Base-by-base conservation (phyloP, 495 filamentous ascomycete species). In the Neurospora sp. region DNA sequence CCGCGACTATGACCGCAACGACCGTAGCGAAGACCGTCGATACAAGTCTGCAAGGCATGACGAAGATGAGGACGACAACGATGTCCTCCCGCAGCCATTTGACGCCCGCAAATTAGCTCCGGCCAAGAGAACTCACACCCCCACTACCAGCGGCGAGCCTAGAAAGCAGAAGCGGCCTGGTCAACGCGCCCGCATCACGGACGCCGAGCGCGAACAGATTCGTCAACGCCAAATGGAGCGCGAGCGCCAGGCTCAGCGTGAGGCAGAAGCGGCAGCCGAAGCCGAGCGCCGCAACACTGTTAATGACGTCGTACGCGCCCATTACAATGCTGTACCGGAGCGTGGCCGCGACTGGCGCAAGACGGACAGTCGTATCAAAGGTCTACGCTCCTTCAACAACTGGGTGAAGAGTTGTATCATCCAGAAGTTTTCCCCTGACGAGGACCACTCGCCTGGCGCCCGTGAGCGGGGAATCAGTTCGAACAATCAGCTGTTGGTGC, bases 361-460 rank as follows among this genome's bases (percentile, higher is more conserved):
- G 80, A 97, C 93, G 3, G 93, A 94, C 77, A 94, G 91, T 79
- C 90, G 91, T 72, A 99, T 99, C 85, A 97, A 96, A 82, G 96
- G 96, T 0, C 84, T 99, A 70, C 90, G 96, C 23, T 92, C 90
- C 76, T 97, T 96, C 85, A 99, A 99, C 83, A 99, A 99, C 80
- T 99, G 96, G 96, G 88, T 98, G 81, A 99, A 99, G 86, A 96
- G 93, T 81, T 93, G 91, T 16, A 87, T 97, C 73, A 98, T 99
- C 75, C 94, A 98, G 79, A 98, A 97, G 79, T 98, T 97, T 82
- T 93, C 93, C 3, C 94, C 93, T 0, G 90, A 90, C 70, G 94
- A 97, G 80, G 89, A 91, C 59, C 78, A 85, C 39, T 81, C 88
- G 0, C 86, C 86, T 14, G 85, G 83, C 9, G 82, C 86, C 11